Conservation (phyloP, 306 rosid species). For the Herpetospermum pedunculosum region DNA sequence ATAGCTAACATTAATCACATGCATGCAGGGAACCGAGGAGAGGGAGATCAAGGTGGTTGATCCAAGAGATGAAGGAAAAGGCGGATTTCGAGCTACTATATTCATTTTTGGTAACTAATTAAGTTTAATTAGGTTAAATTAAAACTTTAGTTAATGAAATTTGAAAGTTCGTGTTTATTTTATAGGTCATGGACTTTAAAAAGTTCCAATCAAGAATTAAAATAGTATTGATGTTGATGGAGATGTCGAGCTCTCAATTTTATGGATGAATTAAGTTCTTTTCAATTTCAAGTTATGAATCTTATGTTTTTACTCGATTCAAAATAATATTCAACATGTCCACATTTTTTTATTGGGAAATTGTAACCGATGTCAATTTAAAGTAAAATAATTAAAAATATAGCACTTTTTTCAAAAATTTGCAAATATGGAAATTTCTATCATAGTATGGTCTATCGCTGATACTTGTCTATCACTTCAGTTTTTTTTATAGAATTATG, state of each 20-base stretch:
- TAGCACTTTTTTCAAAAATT: too few species aligned
- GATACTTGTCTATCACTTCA: too few species aligned
- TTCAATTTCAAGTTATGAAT: too few species aligned
- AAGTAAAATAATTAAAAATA: too few species aligned
- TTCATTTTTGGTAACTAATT: constrained; percentile 50
- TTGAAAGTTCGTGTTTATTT: background rate
- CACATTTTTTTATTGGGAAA: too few species aligned
- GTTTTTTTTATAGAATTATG: too few species aligned
- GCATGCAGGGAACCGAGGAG: constrained; percentile 36
- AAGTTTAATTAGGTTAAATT: background rate
- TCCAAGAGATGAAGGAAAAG: constrained; percentile 30
- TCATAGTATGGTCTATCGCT: too few species aligned
- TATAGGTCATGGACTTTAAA: background rate
- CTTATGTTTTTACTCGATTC: too few species aligned
- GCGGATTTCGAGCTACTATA: constrained; percentile 61
- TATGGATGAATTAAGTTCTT: background rate
- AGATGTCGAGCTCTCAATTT: background rate
- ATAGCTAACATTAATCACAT: background rate
- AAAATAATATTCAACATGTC: too few species aligned
- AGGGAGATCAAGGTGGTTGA: constrained; percentile 22
- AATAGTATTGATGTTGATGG: background rate
- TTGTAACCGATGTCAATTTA: too few species aligned
- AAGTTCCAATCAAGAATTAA: background rate
- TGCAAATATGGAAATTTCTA: too few species aligned
- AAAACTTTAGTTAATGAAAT: background rate